These are phyloP conservation scores for Cladophialophora yegresii DNA, from an alignment of 2,329 filamentous ascomycete genomes.

Conservation along the genomic window DNA sequence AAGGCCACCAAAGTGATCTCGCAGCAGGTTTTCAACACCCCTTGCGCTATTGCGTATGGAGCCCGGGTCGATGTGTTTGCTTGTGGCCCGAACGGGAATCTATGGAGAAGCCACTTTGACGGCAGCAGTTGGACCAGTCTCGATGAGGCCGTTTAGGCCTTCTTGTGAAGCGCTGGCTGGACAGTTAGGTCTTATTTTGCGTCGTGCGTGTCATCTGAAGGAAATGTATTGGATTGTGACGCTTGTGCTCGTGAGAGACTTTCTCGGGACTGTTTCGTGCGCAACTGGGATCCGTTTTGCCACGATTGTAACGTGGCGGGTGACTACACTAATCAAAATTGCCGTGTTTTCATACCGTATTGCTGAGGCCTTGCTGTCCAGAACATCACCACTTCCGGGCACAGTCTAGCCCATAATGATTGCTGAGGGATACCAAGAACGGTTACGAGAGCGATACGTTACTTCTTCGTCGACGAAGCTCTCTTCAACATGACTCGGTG, in stretches of 20 bases:
- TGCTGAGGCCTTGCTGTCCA: neutral
- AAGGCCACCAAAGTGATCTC: neutral
- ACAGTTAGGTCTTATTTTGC: neutral
- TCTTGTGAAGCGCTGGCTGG: neutral
- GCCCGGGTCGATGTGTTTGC: neutral
- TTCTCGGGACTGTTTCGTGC: neutral
- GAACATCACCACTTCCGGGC: neutral
- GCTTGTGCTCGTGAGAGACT: neutral
- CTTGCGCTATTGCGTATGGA: neutral
- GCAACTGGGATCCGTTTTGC: neutral
- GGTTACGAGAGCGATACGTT: neutral
- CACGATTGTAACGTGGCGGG: neutral
- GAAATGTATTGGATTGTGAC: neutral
- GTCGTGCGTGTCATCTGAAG: neutral
- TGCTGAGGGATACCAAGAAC: neutral
- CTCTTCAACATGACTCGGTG: neutral
- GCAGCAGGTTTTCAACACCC: neutral
- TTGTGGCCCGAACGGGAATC: neutral
- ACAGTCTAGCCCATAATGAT: neutral
- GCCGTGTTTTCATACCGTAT: neutral
- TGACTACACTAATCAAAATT: neutral
- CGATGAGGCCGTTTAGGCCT: neutral
- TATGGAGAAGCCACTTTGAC: neutral
- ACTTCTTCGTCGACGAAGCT: neutral
- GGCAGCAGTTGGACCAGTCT: neutral